phyloP scores from a whole-genome alignment of 2,329 filamentous ascomycete species.

The Aspergillus viridinutans region DNA sequence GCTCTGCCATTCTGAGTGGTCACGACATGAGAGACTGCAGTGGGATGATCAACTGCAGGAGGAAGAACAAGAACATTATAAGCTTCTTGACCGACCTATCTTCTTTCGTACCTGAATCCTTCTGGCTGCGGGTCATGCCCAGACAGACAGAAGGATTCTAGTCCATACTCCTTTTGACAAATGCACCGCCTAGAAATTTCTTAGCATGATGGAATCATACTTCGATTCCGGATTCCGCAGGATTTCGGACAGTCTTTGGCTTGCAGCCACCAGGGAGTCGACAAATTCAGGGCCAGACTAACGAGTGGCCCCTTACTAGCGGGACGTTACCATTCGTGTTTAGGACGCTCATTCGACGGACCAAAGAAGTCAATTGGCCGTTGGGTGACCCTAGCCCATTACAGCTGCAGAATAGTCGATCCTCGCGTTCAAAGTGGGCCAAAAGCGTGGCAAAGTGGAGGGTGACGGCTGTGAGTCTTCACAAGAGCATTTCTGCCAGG shows the following conservation, averaged over 20 bases:
- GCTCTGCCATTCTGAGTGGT: conserved; percentile 4
- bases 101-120: background rate
- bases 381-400: background rate
- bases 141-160: background rate
- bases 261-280: background rate
- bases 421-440: background rate
- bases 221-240: background rate
- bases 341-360: background rate
- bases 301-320: background rate
- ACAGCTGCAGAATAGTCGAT: background rate
- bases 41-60: background rate
- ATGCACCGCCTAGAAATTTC: background rate
- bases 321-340: background rate
- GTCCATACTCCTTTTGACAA: background rate
- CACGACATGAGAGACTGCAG: background rate
- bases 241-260: background rate
- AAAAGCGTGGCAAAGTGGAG: background rate
- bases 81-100: background rate
- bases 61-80: background rate
- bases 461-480: background rate
- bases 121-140: no score
- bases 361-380: background rate
- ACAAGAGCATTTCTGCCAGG: background rate
- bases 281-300: background rate
- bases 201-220: background rate